These are phyloP conservation scores for Beauveria sp. DNA, from an alignment of 2,329 filamentous ascomycete species.

Conservation along the genomic window DNA sequence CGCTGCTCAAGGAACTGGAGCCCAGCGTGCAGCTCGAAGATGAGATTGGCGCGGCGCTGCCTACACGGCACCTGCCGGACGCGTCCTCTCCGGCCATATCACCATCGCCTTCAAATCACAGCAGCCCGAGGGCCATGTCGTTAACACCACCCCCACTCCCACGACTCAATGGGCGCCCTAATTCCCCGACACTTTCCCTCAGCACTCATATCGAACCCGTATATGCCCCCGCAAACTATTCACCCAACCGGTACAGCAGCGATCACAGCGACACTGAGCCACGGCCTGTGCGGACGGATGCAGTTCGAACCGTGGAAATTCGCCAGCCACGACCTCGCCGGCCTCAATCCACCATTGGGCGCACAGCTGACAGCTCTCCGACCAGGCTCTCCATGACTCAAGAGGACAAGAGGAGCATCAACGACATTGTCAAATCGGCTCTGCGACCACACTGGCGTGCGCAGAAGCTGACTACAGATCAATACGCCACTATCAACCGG, in stretches of 20 bases:
- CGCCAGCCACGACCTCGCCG: slow-evolving; percentile 46
- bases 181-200: slow-evolving; percentile 58
- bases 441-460: slow-evolving; percentile 78
- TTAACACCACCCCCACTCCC: slow-evolving; percentile 62
- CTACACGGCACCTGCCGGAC: slow-evolving; percentile 25
- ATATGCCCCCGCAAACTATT: slow-evolving; percentile 69
- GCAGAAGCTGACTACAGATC: slow-evolving; percentile 72
- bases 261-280: slow-evolving; percentile 41
- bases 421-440: slow-evolving; percentile 76
- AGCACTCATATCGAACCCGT: slow-evolving; percentile 66
- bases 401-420: slow-evolving; percentile 80
- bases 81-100: slow-evolving; percentile 58
- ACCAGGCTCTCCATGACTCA: slow-evolving; percentile 60
- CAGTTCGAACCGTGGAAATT: slow-evolving; percentile 36
- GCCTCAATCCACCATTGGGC: slow-evolving; percentile 31
- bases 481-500: slow-evolving; percentile 89
- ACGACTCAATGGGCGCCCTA: slow-evolving; percentile 44
- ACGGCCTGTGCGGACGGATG: slow-evolving; percentile 20
- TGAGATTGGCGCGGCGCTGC: slow-evolving; percentile 29
- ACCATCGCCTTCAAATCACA: slow-evolving; percentile 55
- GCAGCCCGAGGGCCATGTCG: slow-evolving; percentile 60
- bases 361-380: slow-evolving; percentile 61
- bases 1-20: slow-evolving; percentile 82
- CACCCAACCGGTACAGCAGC: slow-evolving; percentile 44
- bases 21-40: slow-evolving; percentile 52